Base-by-base conservation (phyloP, 2,329 filamentous ascomycete species). In the Trichoderma hamatum region DNA sequence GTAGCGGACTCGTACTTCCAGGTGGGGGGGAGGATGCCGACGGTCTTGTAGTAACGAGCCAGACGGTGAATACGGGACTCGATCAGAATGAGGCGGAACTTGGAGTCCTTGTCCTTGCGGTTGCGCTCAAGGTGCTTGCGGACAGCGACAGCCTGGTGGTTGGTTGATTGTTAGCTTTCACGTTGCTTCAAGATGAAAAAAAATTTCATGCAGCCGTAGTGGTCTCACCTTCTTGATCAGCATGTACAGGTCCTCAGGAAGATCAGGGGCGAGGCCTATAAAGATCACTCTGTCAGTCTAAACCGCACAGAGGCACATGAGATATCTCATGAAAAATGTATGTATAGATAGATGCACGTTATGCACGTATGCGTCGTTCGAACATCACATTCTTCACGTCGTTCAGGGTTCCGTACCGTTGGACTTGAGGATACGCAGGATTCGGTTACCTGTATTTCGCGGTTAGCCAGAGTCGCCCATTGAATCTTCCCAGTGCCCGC, bases 101-200 rank as follows among this genome's bases (percentile, higher is more conserved):
- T 99, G 89, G 91, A 93, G 89, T 99, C 96, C 89, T 94, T 97
- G 90, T 99, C 96, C 91, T 99, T 99, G 86, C 96, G 95, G 92
- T 99, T 99, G 86, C 93, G 93, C 90, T 97, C 94, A 77, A 99
- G 93, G 87, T 99, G 96, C 93, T 99, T 99, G 88, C 96, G 95
- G 87, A 99, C 96, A 82, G 94, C 92, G 79, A 97, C 94, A 78
- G 94, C 94, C 94, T 96, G 74, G 74, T 6, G n/a, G 10, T 21
- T 64, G 19, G 26, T 36, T 49, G 14, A 24, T 9, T 24, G 28
- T 67, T 28, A 70, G 36, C 34, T 30, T 19, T 39, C 6, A 10
- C 5, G 10, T 34, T n/a, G 19, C 9, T 43, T 14, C 13, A 11
- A 16, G 4, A 24, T n/a, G 39, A 14, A 3, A 1, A 10, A 43